Base-by-base conservation (phyloP, 495 filamentous ascomycete genomes). In the Neurospora tetraspora region DNA sequence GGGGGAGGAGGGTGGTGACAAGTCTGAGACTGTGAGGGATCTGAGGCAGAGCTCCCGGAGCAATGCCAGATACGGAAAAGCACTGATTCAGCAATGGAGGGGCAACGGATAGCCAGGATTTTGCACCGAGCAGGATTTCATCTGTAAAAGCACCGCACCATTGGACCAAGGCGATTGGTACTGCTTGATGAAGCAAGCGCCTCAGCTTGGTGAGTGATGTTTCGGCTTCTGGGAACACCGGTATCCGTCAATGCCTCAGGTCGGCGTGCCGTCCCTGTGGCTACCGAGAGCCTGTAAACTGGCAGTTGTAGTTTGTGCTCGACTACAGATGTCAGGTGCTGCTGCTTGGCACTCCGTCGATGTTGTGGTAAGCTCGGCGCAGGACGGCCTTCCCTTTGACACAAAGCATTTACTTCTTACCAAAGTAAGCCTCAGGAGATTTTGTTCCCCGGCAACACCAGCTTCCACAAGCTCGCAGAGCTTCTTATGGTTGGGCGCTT, bases 381-480 rank as follows among this genome's bases (percentile, higher is more conserved):
- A 34, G 27, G 53, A 18, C 20, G 70, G 6, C 69, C 18, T 23
- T 69, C 39, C 27, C 39, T 47, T 23, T 47, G 53, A 74, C 11
- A 34, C 36, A 76, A 73, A 74, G 69, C 75, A 39, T 75, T 71
- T 76, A 61, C 7, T 61, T 61, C 27, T 61, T 61, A 74, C 73
- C 53, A 34, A 78, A 76, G 43, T 69, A 53, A 71, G 69, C 72
- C 70, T 68, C 12, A 82, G 70, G 36, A 78, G 76, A 8, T 23
- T 43, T 70, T 75, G 75, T 10, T 75, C 72, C 14, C 80, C 68
- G 31, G 20, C 38, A 36, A 69, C 72, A 40, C 72, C 72, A 6
- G 34, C 70, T 43, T 75, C 72, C n/a, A 83, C 81, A 20, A 83
- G 43, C 5, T 59, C 27, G 39, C 80, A 70, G 38, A 83, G 40